Evolutionary conservation across 805 yeast species (phyloP).

Genomic region (Ogataea methylovora): DNA sequence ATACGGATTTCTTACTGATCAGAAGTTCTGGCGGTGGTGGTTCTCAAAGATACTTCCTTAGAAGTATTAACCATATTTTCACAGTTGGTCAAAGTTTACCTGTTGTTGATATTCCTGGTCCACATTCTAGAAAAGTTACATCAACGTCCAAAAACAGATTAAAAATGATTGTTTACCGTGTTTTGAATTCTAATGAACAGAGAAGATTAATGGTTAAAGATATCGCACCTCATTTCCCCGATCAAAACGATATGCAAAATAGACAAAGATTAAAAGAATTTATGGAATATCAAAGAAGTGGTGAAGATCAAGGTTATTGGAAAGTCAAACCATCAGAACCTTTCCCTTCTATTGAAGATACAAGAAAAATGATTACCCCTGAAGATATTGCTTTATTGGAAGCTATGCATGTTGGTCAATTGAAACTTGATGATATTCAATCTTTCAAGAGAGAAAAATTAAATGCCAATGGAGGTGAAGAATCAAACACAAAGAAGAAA

Average conservation of each 20-base stretch:
- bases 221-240: conserved; percentile 89
- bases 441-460: conserved; percentile 36
- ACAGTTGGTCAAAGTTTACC: conserved; percentile 92
- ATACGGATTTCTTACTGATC: conserved; percentile 76
- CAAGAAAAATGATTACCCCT: conserved; percentile 79
- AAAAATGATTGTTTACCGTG: conserved; percentile 89
- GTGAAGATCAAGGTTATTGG: conserved; percentile 95
- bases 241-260: conserved; percentile 95
- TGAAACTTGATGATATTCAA: conserved; percentile 73
- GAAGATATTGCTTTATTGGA: conserved; percentile 86
- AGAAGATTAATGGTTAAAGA: conserved; percentile 79
- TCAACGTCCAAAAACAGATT: conserved; percentile 85
- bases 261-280: conserved; percentile 93
- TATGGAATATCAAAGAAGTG: conserved; percentile 94
- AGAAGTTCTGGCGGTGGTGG: conserved; percentile 77
- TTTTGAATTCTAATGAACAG: conserved; percentile 65
- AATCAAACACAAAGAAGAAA: conserved; percentile 7
- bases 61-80: conserved; percentile 65
- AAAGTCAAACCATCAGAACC: conserved; percentile 64
- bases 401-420: conserved; percentile 92
- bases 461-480: conserved; percentile 11
- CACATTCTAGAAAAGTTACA: conserved; percentile 93
- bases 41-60: conserved; percentile 55
- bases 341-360: conserved; percentile 68
- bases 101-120: conserved; percentile 93